Evolutionary conservation across 1,139 yeast genomes (phyloP).

Genomic region (Nakaseomyces glabratus): DNA sequence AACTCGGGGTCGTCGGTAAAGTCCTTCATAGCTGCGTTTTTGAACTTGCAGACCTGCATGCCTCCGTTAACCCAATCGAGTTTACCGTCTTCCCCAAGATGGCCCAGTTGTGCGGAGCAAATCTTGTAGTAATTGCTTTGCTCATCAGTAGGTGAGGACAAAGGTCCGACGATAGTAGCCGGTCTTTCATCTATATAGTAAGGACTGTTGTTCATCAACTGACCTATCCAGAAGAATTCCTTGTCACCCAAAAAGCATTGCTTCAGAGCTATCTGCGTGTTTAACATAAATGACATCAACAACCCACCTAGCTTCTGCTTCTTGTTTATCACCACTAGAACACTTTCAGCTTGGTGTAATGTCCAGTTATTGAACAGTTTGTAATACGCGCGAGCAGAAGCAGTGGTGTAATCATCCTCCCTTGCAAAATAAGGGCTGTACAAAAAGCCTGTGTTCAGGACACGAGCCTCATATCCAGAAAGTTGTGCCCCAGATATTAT

Average conservation of each 20-base stretch:
- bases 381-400: conserved; percentile 16
- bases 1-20: conserved; percentile 28
- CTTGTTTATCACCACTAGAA: conserved; percentile 41
- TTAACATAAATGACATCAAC: conserved; percentile 37
- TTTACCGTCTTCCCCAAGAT: conserved; percentile 5
- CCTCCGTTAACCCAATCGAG: conserved; percentile 12
- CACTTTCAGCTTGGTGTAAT: conserved; percentile 48
- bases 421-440: conserved; percentile 20
- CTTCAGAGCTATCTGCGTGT: conserved; percentile 16
- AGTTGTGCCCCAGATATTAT: conserved; percentile 37
- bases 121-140: conserved; percentile 5
- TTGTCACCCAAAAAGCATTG: conserved; percentile 43
- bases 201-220: conserved; percentile 16
- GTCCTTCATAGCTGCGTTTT: conserved; percentile 7
- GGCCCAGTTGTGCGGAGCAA: conserved; percentile 11
- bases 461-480: conserved; percentile 35
- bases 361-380: conserved; percentile 30
- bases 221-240: conserved; percentile 48
- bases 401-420: conserved; percentile 11
- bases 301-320: conserved; percentile 38
- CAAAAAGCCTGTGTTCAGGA: conserved; percentile 28
- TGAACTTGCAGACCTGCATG: conserved; percentile 9
- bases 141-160: conserved; percentile 1
- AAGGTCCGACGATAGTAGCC: conserved; percentile 8
- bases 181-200: conserved; percentile 8